A percentile compares a stretch with the other conserved stretches of the same genome.
Conservation (phyloP, 257 asterid genomes). For the Eucommia ulmoides region DNA sequence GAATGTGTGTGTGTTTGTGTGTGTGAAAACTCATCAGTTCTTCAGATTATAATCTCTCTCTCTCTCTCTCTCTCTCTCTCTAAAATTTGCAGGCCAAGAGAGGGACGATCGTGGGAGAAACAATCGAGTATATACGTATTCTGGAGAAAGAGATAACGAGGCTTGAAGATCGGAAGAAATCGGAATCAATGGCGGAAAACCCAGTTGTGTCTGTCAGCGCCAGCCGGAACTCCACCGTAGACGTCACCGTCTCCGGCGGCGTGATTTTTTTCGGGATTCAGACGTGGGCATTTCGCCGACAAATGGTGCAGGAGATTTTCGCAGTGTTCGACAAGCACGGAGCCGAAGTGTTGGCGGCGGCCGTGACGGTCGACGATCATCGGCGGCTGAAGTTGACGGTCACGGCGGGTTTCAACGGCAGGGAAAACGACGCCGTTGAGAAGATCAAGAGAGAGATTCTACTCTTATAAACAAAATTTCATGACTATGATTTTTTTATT, state of each 20-base stretch:
- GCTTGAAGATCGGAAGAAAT: slow-evolving; percentile 37
- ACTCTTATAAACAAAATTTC: slow-evolving; percentile 22
- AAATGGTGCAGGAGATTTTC: slow-evolving; percentile 25
- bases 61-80: neutral
- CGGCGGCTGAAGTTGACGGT: slow-evolving; percentile 27
- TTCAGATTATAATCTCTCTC: slow-evolving; percentile 34
- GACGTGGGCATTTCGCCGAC: no score
- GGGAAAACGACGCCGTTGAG: slow-evolving; percentile 21
- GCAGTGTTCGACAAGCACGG: slow-evolving; percentile 33
- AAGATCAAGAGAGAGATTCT: slow-evolving; percentile 37
- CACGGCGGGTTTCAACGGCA: slow-evolving; percentile 23
- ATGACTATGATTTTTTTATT: no score
- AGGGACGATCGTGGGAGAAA: slow-evolving; percentile 30
- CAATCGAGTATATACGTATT: slow-evolving; percentile 29
- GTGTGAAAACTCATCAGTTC: slow-evolving; percentile 32
- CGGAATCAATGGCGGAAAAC: slow-evolving; percentile 7
- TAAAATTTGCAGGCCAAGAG: slow-evolving; percentile 28
- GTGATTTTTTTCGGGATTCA: no score
- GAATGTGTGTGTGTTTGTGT: no score
- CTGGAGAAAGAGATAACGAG: slow-evolving; percentile 42
- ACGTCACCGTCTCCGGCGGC: no score
- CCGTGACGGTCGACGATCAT: slow-evolving; percentile 28
- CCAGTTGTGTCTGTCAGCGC: slow-evolving; percentile 19
- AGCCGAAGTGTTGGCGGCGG: slow-evolving; percentile 56
- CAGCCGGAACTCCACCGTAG: slow-evolving; percentile 18